Base-by-base conservation (phyloP, 2,329 filamentous ascomycete genomes). In the Cercospora zeina region DNA sequence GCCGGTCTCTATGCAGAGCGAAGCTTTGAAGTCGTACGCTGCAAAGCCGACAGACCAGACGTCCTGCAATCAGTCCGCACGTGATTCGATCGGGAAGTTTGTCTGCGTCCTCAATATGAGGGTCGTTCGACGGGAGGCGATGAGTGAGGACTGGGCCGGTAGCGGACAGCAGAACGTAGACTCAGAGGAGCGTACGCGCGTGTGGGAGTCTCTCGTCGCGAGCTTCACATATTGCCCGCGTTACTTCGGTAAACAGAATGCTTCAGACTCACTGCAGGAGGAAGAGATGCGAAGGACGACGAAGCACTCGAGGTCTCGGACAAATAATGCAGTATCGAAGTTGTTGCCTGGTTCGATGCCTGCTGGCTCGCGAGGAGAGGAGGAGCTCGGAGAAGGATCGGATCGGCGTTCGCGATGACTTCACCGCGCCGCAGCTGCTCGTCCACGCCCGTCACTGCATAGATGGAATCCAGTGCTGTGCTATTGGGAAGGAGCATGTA, bases 361-460 rank as follows among this genome's bases (percentile, higher is more conserved):
- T n/a, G n/a, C n/a, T n/a, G n/a, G n/a, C n/a, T n/a, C n/a, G n/a
- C n/a, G n/a, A n/a, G n/a, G n/a, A 16, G 37, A 42, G 37, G n/a
- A 42, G 37, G 13, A 47, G 21, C 42, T 47, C 7, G 42, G 11
- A 27, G 42, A 21, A 47, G 42, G 42, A n/a, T 47, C 42, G 21
- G 49, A 53, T 53, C 27, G 49, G 49, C 49, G 16, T 53, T 33
- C 49, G 49, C 30, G 34, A 56, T 45, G 54, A 56, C 54, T 56
- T 56, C 54, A 56, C 49, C 49, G n/a, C 42, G 21, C 42, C 21
- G 21, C 42, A 47, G 42, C 42, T 27, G 10, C 14, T 47, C 21
- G 42, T 30, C 21, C 27, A 47, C 42, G 21, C 42, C 14, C 42
- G 21, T 27, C 21, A 19, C 24, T 30, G 42, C 42, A 47, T 11